Base-by-base conservation (phyloP, 2,329 filamentous ascomycete species). In the Teratosphaeria epicoccoides region DNA sequence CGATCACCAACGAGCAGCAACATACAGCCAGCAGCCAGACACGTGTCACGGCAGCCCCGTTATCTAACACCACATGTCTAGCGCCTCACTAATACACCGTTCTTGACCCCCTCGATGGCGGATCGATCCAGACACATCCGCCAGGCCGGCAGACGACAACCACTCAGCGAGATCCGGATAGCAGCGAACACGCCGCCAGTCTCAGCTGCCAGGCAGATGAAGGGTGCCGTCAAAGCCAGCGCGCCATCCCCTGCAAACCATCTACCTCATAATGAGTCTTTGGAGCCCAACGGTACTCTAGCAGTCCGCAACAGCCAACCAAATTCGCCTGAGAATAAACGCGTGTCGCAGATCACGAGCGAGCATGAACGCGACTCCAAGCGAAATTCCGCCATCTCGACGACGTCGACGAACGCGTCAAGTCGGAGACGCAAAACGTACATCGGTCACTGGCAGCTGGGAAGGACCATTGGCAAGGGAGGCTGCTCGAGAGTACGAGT, bases 391-490 rank as follows among this genome's bases (percentile, higher is more conserved):
- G 71, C 75, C 4, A 71, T 80, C 33, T 82, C 80, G 1, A 78
- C 76, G 2, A 69, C 73, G 0, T 82, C 79, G 5, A 78, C 77
- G 2, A 71, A 75, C 47, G 77, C 75, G 3, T 77, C 74, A 3
- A 66, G 64, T 24, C 76, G 74, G 49, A 66, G 63, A 49, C 72
- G 76, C 4, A 76, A 77, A 56, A 87, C 85, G 10, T 85, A 88
- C 61, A 87, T 98, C 61, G 93, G 93, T 0, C 91, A 91, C 58
- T 98, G 93, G 93, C 83, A 91, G 59, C 73, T 98, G 3, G 93
- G 93, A 6, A 88, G 81, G 66, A 95, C 87, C 0, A 76, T 98
- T 24, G 93, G 93, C 0, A 87, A 88, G 61, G 93, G 93, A 2
- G 89, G 90, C 1, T 95, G 88, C 47, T 91, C 89, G 12, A 82